These are phyloP conservation scores for Metarhizium guizhouense DNA, from an alignment of 2,329 filamentous ascomycete species.

Conservation along the genomic window DNA sequence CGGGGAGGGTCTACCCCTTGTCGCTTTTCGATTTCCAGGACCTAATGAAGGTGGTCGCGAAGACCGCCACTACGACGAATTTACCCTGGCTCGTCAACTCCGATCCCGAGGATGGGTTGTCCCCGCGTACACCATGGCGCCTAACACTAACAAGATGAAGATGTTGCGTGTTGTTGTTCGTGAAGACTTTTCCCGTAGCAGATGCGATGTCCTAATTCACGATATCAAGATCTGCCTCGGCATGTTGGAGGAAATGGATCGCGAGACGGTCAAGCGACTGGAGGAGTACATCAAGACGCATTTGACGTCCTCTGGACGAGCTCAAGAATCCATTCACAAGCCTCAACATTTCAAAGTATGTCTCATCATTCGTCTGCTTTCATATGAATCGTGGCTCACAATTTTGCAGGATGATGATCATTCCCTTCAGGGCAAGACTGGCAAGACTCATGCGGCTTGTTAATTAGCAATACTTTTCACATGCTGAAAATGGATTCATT, in stretches of 20 bases:
- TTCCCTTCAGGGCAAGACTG: slow-evolving; percentile 79
- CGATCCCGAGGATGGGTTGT: slow-evolving; percentile 87
- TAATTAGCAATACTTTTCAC: slow-evolving; percentile 29
- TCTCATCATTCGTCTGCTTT: neutral
- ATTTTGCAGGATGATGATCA: slow-evolving; percentile 62
- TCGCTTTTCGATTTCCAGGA: slow-evolving; percentile 71
- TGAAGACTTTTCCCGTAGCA: slow-evolving; percentile 78
- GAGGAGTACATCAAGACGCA: slow-evolving; percentile 55
- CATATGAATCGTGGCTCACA: neutral
- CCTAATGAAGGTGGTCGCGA: slow-evolving; percentile 39
- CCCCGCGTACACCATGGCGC: slow-evolving; percentile 95
- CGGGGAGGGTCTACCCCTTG: slow-evolving; percentile 76
- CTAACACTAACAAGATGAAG: slow-evolving; percentile 73
- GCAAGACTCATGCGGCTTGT: slow-evolving; percentile 84
- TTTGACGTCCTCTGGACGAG: slow-evolving; percentile 41
- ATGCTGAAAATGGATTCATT: neutral
- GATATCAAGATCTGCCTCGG: slow-evolving; percentile 73
- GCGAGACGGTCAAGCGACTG: slow-evolving; percentile 59
- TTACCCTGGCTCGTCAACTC: slow-evolving; percentile 73
- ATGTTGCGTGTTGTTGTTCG: slow-evolving; percentile 88
- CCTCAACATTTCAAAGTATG: slow-evolving; percentile 39
- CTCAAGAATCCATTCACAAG: slow-evolving; percentile 37
- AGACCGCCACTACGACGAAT: slow-evolving; percentile 61
- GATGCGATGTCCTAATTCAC: slow-evolving; percentile 68
- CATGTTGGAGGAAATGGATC: slow-evolving; percentile 66